These are phyloP conservation scores for Hydrangea macrophylla DNA, from an alignment of 148 eudicot species.

Conservation along the genomic window DNA sequence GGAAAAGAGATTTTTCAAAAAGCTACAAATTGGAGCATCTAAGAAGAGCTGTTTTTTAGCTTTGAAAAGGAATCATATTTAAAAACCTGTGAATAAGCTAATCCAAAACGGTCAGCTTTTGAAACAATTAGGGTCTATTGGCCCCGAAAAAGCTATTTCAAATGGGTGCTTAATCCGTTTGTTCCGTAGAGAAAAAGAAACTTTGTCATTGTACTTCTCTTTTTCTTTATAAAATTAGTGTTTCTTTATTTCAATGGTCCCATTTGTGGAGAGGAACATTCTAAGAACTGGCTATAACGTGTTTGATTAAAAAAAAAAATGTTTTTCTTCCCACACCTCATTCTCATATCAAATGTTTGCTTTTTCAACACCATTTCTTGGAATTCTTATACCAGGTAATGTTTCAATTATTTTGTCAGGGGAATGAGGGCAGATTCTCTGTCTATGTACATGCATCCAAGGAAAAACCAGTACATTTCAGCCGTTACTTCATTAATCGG, in stretches of 20 bases:
- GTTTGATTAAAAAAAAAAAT: not conserved
- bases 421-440: slow-evolving; percentile 80
- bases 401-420: slow-evolving; percentile 43
- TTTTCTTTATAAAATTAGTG: too few species aligned
- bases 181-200: not conserved
- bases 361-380: not conserved
- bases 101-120: too few species aligned
- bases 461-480: slow-evolving; percentile 55
- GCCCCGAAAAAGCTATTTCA: too few species aligned
- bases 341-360: not conserved
- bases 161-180: too few species aligned
- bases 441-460: slow-evolving; percentile 82
- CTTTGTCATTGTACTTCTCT: not conserved
- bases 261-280: not conserved
- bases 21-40: too few species aligned
- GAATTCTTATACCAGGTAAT: not conserved
- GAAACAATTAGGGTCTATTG: too few species aligned
- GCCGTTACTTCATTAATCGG: slow-evolving; percentile 62
- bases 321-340: not conserved
- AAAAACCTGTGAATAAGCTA: too few species aligned
- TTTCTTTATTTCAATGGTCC: too few species aligned
- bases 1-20: too few species aligned
- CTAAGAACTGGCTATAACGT: not conserved
- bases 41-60: too few species aligned
- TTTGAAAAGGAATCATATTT: too few species aligned